Conservation (phyloP, 2,329 filamentous ascomycete species). For the Aspergillus sergii region DNA sequence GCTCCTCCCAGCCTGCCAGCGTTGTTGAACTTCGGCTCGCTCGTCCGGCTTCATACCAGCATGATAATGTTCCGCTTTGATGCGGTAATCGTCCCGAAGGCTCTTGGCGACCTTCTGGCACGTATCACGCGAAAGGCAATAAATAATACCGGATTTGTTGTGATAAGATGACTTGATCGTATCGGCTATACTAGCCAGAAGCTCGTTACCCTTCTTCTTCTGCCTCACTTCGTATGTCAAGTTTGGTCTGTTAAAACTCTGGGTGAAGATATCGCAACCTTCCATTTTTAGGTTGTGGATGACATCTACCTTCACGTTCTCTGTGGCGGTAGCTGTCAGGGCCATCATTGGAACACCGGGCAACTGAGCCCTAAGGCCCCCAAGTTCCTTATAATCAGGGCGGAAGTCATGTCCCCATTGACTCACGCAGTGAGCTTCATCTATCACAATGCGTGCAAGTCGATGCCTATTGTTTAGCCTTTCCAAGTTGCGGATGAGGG, state of each 20-base stretch:
- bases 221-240: conserved; percentile 80
- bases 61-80: conserved; percentile 83
- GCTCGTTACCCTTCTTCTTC: conserved; percentile 65
- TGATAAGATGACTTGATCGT: conserved; percentile 70
- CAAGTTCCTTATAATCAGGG: conserved; percentile 89
- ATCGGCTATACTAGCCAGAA: conserved; percentile 55
- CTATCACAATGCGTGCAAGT: conserved; percentile 89
- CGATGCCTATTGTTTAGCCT: conserved; percentile 69
- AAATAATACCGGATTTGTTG: conserved; percentile 84
- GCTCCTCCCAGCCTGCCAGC: conserved; percentile 78
- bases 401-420: conserved; percentile 99
- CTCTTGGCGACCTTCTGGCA: conserved; percentile 78
- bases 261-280: conserved; percentile 75
- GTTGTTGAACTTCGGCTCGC: conserved; percentile 71
- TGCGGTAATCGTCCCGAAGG: conserved; percentile 62
- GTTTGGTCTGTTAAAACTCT: conserved; percentile 98
- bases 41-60: conserved; percentile 71
- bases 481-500: conserved; percentile 67
- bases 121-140: conserved; percentile 81
- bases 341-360: conserved; percentile 88
- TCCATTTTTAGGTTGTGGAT: conserved; percentile 87
- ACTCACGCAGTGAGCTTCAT: conserved; percentile 98
- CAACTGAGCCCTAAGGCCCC: conserved; percentile 71
- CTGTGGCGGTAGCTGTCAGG: conserved; percentile 90
- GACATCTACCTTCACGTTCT: conserved; percentile 89